Evolutionary conservation across 2,329 filamentous ascomycete species (phyloP), one percentile per base, ranked within the genome.

Genomic region (Penicillium sp.): DNA sequence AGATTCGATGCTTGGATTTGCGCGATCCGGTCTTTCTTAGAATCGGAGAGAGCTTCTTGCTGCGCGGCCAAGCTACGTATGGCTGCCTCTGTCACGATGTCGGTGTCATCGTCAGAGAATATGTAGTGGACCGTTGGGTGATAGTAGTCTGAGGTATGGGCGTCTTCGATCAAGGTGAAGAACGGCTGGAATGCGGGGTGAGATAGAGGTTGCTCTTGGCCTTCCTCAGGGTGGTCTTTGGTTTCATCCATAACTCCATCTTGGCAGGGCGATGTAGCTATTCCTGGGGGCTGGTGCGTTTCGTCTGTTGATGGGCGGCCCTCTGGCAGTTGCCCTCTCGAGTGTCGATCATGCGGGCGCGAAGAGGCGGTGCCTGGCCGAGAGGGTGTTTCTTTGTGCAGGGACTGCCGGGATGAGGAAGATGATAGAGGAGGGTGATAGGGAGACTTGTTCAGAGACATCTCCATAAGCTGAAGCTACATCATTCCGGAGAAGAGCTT

Each of bases 61-160:
- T 74, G 70, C 50, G 72, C 47, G 65, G 80, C 69, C 68, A 83
- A 65, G 19, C 76, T 75, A 31, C 75, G 74, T 52, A 83, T 68
- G 5, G 78, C 77, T 2, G 85, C 83, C 33, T 81, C 77, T 1
- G 85, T 85, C 33, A 95, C 75, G 39, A 86, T 74, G 41, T 90
- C 85, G 2, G 83, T 80, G 64, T 96, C 89, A 69, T 97, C 93
- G 68, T 97, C 90, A 59, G 81, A 81, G 73, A 98, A 97, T 63
- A 97, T 79, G 72, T 97, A 97, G 72, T 91, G 88, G 1, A 95
- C 82, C 46, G 81, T 82, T 1, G 91, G 93, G 66, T 97, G 90
- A 61, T 88, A 78, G 54, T 88, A 86, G 40, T 87, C 80, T 60
- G 81, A 78, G 8, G 80, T 83, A n/a, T 81, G 78, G 10, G 78